Conservation (phyloP, 2,329 filamentous ascomycete genomes). For the Bipolaris bicolor region DNA sequence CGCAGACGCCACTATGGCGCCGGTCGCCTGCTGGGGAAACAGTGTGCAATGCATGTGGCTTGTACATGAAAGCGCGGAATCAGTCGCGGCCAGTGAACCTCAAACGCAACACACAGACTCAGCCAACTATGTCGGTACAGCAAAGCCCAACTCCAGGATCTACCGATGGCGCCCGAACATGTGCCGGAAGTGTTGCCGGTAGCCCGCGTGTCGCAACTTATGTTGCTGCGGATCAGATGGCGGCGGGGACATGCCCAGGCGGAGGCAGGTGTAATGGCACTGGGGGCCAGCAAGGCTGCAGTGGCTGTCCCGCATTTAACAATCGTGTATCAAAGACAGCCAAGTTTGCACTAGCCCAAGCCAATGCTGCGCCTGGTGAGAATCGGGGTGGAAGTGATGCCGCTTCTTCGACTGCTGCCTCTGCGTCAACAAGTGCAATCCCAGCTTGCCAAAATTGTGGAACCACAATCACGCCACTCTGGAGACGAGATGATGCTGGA, state of each 20-base stretch:
- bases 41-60: conserved; percentile 96
- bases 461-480: conserved; percentile 94
- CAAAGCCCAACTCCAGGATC: conserved; percentile 52
- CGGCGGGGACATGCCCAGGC: conserved; percentile 89
- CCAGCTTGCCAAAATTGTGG: conserved; percentile 97
- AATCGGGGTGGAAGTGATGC: conserved; percentile 23
- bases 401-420: conserved; percentile 28
- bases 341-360: conserved; percentile 65
- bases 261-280: conserved; percentile 96
- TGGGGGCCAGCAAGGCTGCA: conserved; percentile 91
- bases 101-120: conserved; percentile 70
- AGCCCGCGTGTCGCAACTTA: conserved; percentile 67
- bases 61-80: conserved; percentile 94
- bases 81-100: conserved; percentile 87
- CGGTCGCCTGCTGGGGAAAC: conserved; percentile 90
- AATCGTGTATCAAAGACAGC: conserved; percentile 91
- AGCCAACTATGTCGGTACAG: conserved; percentile 34
- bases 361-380: conserved; percentile 37
- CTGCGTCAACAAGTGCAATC: conserved; percentile 61
- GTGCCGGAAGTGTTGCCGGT: conserved; percentile 47
- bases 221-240: conserved; percentile 75
- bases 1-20: conserved; percentile 91
- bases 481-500: conserved; percentile 90
- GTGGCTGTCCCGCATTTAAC: conserved; percentile 96
- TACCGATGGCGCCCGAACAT: conserved; percentile 48